These are phyloP conservation scores for Gremmenia infestans DNA, from an alignment of 2,329 filamentous ascomycete species.

Conservation along the genomic window DNA sequence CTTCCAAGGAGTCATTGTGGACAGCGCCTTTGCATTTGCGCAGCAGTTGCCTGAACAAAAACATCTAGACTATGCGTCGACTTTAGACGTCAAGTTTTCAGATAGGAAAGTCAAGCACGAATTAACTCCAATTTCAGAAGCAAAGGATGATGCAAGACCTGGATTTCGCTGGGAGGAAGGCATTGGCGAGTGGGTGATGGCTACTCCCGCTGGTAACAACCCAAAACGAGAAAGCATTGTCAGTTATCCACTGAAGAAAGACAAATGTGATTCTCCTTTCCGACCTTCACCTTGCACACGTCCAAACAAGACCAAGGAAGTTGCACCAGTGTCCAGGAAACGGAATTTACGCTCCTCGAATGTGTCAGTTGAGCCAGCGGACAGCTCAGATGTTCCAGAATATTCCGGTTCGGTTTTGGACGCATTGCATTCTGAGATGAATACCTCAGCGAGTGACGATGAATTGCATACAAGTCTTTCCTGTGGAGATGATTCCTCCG, in stretches of 20 bases:
- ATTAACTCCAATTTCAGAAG: not conserved
- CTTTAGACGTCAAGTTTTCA: conserved; percentile 20
- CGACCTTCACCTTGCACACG: conserved; percentile 12
- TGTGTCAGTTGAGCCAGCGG: not conserved
- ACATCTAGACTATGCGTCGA: conserved; percentile 29
- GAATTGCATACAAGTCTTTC: conserved; percentile 3
- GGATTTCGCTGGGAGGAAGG: conserved; percentile 50
- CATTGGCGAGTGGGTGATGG: conserved; percentile 52
- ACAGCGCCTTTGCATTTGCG: conserved; percentile 31
- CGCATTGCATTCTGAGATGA: no score
- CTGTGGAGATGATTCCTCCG: not conserved
- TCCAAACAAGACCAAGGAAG: conserved; percentile 1
- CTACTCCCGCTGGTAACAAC: conserved; percentile 36
- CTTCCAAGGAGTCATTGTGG: conserved; percentile 27
- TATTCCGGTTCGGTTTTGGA: not conserved
- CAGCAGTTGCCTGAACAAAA: conserved; percentile 24
- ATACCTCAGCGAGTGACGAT: conserved; percentile 2
- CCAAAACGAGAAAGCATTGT: conserved; percentile 20
- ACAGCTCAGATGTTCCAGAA: not conserved
- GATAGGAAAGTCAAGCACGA: conserved; percentile 1
- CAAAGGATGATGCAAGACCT: conserved; percentile 3
- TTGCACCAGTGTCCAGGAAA: not conserved
- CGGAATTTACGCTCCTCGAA: not conserved
- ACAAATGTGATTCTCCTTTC: conserved; percentile 21
- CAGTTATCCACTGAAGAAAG: conserved; percentile 8